Evolutionary conservation across 306 rosid species (phyloP).

Genomic region (Castanopsis chinensis): DNA sequence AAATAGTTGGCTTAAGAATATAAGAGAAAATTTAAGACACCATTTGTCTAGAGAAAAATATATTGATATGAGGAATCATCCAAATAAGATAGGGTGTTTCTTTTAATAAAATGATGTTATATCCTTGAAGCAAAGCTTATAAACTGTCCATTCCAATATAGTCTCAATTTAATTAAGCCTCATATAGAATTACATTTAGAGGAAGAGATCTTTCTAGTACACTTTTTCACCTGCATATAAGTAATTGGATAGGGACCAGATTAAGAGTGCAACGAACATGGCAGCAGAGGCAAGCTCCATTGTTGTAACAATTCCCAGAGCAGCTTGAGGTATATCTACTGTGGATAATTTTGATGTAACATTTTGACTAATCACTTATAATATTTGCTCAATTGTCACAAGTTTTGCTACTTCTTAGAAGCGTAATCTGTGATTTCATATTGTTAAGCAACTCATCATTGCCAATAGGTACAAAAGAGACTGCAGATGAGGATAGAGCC

Average conservation of each 20-base stretch:
- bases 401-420: neutral
- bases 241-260: constrained; percentile 69
- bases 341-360: constrained; percentile 2
- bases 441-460: neutral
- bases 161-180: too few species aligned
- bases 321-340: constrained; percentile 68
- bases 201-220: constrained; percentile 18
- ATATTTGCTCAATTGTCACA: neutral
- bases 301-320: constrained; percentile 56
- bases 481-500: constrained; percentile 79
- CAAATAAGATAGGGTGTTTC: too few species aligned
- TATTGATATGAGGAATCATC: too few species aligned
- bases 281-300: constrained; percentile 47
- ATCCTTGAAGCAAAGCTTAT: too few species aligned
- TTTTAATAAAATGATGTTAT: too few species aligned
- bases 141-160: too few species aligned
- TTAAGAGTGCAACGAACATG: constrained; percentile 53
- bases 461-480: constrained; percentile 68
- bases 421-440: neutral
- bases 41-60: too few species aligned
- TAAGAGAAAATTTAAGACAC: too few species aligned
- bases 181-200: neutral
- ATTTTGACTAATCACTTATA: neutral
- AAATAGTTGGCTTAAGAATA: too few species aligned
- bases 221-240: constrained; percentile 39